phyloP scores from a whole-genome alignment of 2,329 filamentous ascomycete species.

The Hypoxylon sp. region DNA sequence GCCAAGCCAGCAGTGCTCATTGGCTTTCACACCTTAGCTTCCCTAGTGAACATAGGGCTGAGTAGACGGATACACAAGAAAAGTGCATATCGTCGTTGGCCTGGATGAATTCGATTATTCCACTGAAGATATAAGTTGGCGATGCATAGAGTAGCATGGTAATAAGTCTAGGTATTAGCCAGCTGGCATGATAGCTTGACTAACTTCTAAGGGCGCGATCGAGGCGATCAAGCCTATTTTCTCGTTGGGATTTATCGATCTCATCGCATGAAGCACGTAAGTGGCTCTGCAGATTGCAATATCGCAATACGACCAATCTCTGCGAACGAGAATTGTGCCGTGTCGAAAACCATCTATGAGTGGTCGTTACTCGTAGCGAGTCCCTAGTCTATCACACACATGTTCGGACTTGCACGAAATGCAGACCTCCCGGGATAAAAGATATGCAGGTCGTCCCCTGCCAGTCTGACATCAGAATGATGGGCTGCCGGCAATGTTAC shows the following conservation, averaged over 20 bases:
- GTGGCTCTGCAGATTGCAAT: constrained; percentile 26
- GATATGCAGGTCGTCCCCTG: constrained; percentile 39
- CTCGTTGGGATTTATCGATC: constrained; percentile 19
- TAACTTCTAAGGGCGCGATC: neutral
- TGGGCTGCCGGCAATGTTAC: constrained; percentile 39
- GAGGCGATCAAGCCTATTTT: constrained; percentile 12
- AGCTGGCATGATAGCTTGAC: constrained; percentile 15
- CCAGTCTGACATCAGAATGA: constrained; percentile 47
- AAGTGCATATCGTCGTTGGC: neutral
- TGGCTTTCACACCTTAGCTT: constrained; percentile 1
- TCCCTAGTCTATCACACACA: constrained; percentile 23
- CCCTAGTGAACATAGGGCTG: constrained; percentile 10
- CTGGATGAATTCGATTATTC: neutral
- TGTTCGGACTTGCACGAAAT: constrained; percentile 38
- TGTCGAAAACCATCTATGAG: constrained; percentile 13
- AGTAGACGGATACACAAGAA: neutral
- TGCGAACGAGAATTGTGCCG: constrained; percentile 21
- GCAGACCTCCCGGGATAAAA: constrained; percentile 38
- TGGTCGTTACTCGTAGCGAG: constrained; percentile 9
- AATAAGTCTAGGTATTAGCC: constrained; percentile 5
- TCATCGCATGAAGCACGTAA: constrained; percentile 32
- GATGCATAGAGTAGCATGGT: neutral
- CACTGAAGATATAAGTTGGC: neutral
- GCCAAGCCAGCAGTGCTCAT: constrained; percentile 10
- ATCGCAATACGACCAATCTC: constrained; percentile 24